phyloP scores from a whole-genome alignment of 768 basidiomycete genomes.

The Rhizopogon vinicolor region DNA sequence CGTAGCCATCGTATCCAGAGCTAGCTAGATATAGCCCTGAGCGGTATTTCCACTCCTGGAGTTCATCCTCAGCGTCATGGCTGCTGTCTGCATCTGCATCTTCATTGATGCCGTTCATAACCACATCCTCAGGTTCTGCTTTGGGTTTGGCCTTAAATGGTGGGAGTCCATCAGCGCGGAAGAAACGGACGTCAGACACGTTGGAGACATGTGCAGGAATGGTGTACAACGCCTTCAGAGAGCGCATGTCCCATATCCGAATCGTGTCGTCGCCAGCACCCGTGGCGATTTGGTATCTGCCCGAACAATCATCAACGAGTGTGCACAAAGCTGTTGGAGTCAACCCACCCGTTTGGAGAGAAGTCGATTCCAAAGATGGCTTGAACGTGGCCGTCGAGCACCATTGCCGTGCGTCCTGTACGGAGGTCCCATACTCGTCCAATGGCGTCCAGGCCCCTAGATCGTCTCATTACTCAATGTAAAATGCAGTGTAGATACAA shows the following conservation, averaged over 20 bases:
- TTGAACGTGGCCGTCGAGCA: constrained; percentile 94
- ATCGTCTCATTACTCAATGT: not conserved
- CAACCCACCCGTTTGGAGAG: constrained; percentile 88
- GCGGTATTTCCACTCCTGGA: constrained; percentile 74
- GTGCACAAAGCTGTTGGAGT: not conserved
- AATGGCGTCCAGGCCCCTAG: constrained; percentile 92
- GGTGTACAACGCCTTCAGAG: constrained; percentile 87
- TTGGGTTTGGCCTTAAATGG: constrained; percentile 35
- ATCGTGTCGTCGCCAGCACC: constrained; percentile 97
- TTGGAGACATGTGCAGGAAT: constrained; percentile 96
- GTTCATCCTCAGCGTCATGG: constrained; percentile 20
- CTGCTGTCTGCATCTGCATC: constrained; percentile 26
- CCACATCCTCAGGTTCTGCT: constrained; percentile 35
- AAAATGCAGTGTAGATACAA: constrained; percentile 16
- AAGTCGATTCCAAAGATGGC: constrained; percentile 89
- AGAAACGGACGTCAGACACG: constrained; percentile 94
- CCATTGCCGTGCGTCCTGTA: constrained; percentile 95
- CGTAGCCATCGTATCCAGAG: constrained; percentile 90
- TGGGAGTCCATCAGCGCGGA: constrained; percentile 55
- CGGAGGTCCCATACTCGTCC: constrained; percentile 97
- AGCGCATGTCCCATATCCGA: constrained; percentile 97
- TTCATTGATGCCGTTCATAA: constrained; percentile 42
- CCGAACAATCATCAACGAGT: not conserved
- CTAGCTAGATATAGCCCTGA: constrained; percentile 92
- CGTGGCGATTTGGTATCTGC: constrained; percentile 94